Evolutionary conservation across 2,329 filamentous ascomycete genomes (phyloP).

Genomic region (Fusarium hostae): DNA sequence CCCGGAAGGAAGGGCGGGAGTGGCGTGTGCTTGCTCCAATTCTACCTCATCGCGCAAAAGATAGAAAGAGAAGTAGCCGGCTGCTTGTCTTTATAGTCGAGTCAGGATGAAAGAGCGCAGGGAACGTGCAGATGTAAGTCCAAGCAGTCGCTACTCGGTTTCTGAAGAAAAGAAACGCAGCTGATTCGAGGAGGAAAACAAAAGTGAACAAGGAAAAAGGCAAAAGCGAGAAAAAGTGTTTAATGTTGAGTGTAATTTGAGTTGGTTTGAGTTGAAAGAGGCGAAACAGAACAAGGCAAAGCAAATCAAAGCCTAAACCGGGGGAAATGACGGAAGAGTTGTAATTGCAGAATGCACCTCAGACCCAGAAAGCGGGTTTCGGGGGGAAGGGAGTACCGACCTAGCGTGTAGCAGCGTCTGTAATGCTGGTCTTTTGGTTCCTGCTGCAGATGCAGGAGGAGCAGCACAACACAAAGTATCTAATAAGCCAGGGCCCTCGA

Average conservation of each 20-base stretch:
- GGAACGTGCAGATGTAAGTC: background rate
- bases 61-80: slow-evolving; percentile 8
- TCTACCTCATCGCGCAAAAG: slow-evolving; percentile 32
- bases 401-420: slow-evolving; percentile 34
- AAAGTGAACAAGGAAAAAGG: slow-evolving; percentile 10
- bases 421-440: slow-evolving; percentile 14
- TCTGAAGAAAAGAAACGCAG: background rate
- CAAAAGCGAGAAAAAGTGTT: slow-evolving; percentile 7
- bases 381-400: slow-evolving; percentile 17
- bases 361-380: slow-evolving; percentile 40
- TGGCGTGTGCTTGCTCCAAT: slow-evolving; percentile 24
- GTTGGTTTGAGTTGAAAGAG: slow-evolving; percentile 28
- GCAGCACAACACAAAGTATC: slow-evolving; percentile 2
- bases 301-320: slow-evolving; percentile 20
- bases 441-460: background rate
- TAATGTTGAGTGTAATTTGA: background rate
- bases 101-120: slow-evolving; percentile 12
- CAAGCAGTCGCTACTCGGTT: background rate
- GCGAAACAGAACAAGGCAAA: slow-evolving; percentile 24
- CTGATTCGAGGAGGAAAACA: slow-evolving; percentile 3
- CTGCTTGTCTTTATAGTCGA: slow-evolving; percentile 12
- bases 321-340: slow-evolving; percentile 34
- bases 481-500: slow-evolving; percentile 12
- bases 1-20: slow-evolving; percentile 8
- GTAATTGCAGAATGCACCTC: slow-evolving; percentile 26